phyloP scores from a whole-genome alignment of 2,329 filamentous ascomycete genomes.

The Amauroascus niger region DNA sequence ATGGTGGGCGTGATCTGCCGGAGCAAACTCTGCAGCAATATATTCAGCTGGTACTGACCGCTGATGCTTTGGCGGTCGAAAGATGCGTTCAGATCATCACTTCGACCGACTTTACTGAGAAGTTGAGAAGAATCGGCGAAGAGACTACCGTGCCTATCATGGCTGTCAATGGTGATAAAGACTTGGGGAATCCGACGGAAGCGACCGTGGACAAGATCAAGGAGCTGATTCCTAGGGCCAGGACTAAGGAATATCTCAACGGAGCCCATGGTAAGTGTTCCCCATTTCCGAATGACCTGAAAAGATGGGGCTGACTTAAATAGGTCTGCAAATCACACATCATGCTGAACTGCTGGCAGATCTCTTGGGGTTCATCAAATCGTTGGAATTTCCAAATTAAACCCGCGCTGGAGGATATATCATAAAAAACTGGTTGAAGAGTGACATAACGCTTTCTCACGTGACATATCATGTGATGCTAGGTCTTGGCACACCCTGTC shows the following conservation, averaged over 20 bases:
- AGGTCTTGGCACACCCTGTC: too few relatives aligned
- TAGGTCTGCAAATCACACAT: conserved; percentile 7
- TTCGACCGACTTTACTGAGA: conserved; percentile 21
- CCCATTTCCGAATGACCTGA: neutral
- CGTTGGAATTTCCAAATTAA: neutral
- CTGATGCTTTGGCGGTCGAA: conserved; percentile 24
- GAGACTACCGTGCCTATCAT: conserved; percentile 18
- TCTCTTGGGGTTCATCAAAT: conserved; percentile 1
- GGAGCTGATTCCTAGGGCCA: conserved; percentile 19
- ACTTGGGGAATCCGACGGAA: conserved; percentile 23
- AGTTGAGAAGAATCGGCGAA: conserved; percentile 17
- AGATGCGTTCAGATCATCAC: conserved; percentile 24
- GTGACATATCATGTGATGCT: too few relatives aligned
- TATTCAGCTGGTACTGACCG: conserved; percentile 20
- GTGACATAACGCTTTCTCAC: too few relatives aligned
- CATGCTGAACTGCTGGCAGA: neutral
- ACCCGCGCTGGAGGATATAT: neutral
- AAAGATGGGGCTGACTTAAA: neutral
- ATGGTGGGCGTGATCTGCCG: conserved; percentile 16
- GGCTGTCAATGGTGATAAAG: conserved; percentile 24
- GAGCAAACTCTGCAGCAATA: conserved; percentile 18
- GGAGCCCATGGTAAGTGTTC: conserved; percentile 22
- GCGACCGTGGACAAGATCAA: conserved; percentile 20
- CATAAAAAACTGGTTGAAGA: neutral
- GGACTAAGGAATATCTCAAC: conserved; percentile 24